Conservation (phyloP, 805 yeast species). For the Hagleromyces aurorensis region DNA sequence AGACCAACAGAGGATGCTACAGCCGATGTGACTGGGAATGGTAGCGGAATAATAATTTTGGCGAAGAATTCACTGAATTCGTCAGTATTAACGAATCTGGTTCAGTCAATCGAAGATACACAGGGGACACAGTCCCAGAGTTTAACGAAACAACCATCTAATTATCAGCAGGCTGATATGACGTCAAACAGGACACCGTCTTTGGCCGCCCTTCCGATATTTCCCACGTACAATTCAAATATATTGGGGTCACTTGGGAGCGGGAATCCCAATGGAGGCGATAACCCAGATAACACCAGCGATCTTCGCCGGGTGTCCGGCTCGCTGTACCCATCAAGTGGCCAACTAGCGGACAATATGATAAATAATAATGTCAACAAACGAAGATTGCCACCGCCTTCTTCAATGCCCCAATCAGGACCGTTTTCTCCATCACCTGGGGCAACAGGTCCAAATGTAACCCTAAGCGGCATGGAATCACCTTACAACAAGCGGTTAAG, state of each 20-base stretch:
- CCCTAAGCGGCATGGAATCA: constrained; percentile 9
- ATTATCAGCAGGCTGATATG: constrained; percentile 9
- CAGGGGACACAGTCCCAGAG: constrained; percentile 3
- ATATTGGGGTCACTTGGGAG: constrained; percentile 1
- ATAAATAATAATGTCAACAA: not conserved
- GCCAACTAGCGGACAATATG: not conserved
- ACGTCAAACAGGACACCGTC: no score
- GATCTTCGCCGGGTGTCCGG: no score
- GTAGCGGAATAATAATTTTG: constrained; percentile 14
- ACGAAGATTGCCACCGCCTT: constrained; percentile 7
- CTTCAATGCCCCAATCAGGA: constrained; percentile 6
- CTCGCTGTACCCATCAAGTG: not conserved
- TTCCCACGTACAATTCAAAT: constrained; percentile 4
- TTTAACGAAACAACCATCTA: no score
- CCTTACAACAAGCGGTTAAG: constrained; percentile 18
- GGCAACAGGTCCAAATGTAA: constrained; percentile 4
- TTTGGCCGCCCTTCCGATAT: constrained; percentile 13
- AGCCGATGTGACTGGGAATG: constrained; percentile 1
- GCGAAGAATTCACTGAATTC: constrained; percentile 21
- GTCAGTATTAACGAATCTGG: constrained; percentile 14
- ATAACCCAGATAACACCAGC: no score
- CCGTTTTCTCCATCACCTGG: constrained; percentile 18
- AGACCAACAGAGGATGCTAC: not conserved
- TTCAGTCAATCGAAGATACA: constrained; percentile 16
- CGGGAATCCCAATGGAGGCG: not conserved